Percentiles rank a stretch among this genome's conserved stretches.
phyloP scores from a whole-genome alignment of 345 rosid species.

The Pistacia integerrima region DNA sequence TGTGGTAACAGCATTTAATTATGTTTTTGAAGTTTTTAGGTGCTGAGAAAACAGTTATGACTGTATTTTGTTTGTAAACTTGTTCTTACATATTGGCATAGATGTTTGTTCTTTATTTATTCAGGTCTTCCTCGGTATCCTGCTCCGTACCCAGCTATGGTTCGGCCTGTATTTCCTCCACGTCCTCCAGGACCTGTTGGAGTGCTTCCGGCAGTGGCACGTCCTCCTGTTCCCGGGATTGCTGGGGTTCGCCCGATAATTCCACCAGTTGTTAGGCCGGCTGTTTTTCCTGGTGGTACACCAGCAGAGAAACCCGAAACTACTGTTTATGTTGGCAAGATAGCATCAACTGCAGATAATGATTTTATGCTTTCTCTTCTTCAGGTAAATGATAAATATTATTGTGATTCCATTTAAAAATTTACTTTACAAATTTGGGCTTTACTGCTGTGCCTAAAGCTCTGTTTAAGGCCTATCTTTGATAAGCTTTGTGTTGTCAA shows the following conservation, averaged over 20 bases:
- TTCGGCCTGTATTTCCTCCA: constrained; percentile 79
- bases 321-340: constrained; percentile 95
- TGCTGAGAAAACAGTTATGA: constrained; percentile 12
- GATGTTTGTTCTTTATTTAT: constrained; percentile 53
- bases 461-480: not conserved
- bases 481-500: not conserved
- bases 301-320: constrained; percentile 93
- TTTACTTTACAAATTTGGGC: not conserved
- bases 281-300: constrained; percentile 54
- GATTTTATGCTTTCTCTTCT: constrained; percentile 85
- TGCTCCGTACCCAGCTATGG: constrained; percentile 67
- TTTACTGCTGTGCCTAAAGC: not conserved
- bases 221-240: constrained; percentile 70
- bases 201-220: constrained; percentile 53
- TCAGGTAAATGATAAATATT: constrained; percentile 44
- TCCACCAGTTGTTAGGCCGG: constrained; percentile 74
- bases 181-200: constrained; percentile 80
- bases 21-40: constrained; percentile 34
- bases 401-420: not conserved
- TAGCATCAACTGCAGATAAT: constrained; percentile 81
- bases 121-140: constrained; percentile 86
- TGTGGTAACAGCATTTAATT: constrained; percentile 80
- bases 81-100: constrained; percentile 65
- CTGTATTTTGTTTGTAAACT: constrained; percentile 37
- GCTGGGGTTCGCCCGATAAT: constrained; percentile 77